phyloP scores from a whole-genome alignment of 2,329 filamentous ascomycete species.

The Teratosphaeria zuluensis region DNA sequence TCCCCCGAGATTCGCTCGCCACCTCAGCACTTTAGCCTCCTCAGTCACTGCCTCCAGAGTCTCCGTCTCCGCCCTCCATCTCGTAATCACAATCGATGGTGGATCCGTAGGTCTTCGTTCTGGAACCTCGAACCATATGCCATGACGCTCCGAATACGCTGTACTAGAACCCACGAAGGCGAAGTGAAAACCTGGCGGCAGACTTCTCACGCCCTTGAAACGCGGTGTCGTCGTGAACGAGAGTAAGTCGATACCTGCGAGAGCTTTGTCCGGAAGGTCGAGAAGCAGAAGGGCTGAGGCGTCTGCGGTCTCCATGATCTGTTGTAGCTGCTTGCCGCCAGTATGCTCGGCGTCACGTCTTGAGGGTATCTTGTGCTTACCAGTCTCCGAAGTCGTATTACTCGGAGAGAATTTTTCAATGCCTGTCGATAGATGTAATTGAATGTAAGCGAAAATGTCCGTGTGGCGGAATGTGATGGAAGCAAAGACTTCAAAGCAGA shows the following conservation, averaged over 20 bases:
- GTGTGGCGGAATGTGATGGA: too few species aligned
- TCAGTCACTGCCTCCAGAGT: constrained; percentile 35
- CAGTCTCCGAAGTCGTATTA: too few species aligned
- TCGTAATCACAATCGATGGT: constrained; percentile 42
- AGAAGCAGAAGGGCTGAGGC: constrained; percentile 30
- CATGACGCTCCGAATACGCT: constrained; percentile 51
- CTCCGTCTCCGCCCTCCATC: constrained; percentile 43
- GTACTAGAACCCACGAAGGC: constrained; percentile 50
- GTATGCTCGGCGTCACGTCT: too few species aligned
- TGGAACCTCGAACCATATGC: constrained; percentile 50
- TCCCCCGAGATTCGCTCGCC: constrained; percentile 46
- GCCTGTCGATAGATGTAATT: too few species aligned
- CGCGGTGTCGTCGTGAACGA: constrained; percentile 54
- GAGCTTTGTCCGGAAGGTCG: constrained; percentile 35
- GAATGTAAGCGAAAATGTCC: too few species aligned
- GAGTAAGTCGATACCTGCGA: constrained; percentile 47
- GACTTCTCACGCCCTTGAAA: constrained; percentile 51
- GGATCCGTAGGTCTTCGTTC: constrained; percentile 7
- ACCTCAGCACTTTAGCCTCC: constrained; percentile 35
- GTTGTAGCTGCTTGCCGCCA: too few species aligned
- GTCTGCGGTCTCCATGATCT: constrained; percentile 17
- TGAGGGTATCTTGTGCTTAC: too few species aligned
- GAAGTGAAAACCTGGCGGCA: constrained; percentile 52
- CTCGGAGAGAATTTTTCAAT: too few species aligned
- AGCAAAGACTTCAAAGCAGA: too few species aligned